Evolutionary conservation across 768 basidiomycete genomes (phyloP), one percentile per base, ranked within the genome.

Genomic region (Ephemerocybe angulata): DNA sequence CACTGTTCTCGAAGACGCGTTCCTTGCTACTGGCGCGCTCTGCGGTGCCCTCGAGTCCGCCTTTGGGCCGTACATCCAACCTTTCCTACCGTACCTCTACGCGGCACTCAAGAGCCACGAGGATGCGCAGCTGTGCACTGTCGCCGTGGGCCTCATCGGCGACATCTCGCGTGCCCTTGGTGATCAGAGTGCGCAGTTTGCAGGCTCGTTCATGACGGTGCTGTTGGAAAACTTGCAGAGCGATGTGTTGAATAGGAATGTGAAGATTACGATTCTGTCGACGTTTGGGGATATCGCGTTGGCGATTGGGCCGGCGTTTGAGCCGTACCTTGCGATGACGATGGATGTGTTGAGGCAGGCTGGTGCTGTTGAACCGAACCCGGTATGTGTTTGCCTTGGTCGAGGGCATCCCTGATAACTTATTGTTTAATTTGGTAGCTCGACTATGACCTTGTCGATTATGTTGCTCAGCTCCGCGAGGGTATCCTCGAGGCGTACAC

Each of bases 211-310:
- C 76, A 97, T 99, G 90, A 87, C 83, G 11, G 91, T 91, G 15
- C 77, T 99, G 29, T 76, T 98, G 21, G 90, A 94, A 69, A 93
- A 96, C 63, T 76, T 99, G 33, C 89, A 92, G 69, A 93, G 90
- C 61, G 87, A 94, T 0, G 85, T 93, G 22, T 77, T 99, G 54
- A 90, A 93, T 65, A 83, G 96, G 44, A 90, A 89, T 60, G 97
- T 98, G 68, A 99, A 99, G 79, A 95, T 98, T 37, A 86, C 90
- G n/a, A 91, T 98, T 63, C 72, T 98, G 56, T 87, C 90, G 12
- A 93, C 92, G 72, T 98, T 99, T 63, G 97, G 96, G 21, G 97
- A 99, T 65, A 88, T 99, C 60, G 96, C 95, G 8, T 78, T 98
- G 10, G 94, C 97, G 1, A 87, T 98, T 58, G 92, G 92, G 1